These are phyloP conservation scores for Corylus avellana DNA, from an alignment of 306 rosid species.

Conservation along the genomic window DNA sequence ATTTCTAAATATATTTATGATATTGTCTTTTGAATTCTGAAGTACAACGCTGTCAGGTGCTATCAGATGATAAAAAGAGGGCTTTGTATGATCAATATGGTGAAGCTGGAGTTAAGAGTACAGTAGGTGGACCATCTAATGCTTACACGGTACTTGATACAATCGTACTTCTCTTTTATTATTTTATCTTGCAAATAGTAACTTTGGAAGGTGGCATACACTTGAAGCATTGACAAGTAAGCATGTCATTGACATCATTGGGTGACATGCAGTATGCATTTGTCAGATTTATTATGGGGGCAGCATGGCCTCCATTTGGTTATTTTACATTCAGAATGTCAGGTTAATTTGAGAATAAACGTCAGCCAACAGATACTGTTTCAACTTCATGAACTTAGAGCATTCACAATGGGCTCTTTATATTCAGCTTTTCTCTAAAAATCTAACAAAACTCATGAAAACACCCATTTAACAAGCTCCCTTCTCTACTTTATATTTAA, in stretches of 20 bases:
- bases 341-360: not conserved
- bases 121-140: constrained; percentile 82
- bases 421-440: too few species aligned
- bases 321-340: not conserved
- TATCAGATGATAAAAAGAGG: constrained; percentile 97
- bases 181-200: constrained; percentile 2
- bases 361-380: not conserved
- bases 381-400: not conserved
- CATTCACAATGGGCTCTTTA: too few species aligned
- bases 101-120: constrained; percentile 91
- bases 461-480: too few species aligned
- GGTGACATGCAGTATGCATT: not conserved
- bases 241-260: constrained; percentile 10
- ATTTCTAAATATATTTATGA: constrained; percentile 29
- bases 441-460: too few species aligned
- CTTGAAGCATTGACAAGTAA: constrained; percentile 18
- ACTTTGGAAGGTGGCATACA: constrained; percentile 1
- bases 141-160: constrained; percentile 73
- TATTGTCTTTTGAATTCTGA: constrained; percentile 66
- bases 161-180: constrained; percentile 14
- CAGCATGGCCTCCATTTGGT: not conserved
- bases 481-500: too few species aligned
- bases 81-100: constrained; percentile 96
- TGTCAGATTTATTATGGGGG: not conserved
- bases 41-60: constrained; percentile 82